A percentile compares a stretch with the other conserved stretches of the same genome.
These are phyloP conservation scores for Beauveria medogensis DNA, from an alignment of 2,329 filamentous ascomycete species.

Conservation along the genomic window DNA sequence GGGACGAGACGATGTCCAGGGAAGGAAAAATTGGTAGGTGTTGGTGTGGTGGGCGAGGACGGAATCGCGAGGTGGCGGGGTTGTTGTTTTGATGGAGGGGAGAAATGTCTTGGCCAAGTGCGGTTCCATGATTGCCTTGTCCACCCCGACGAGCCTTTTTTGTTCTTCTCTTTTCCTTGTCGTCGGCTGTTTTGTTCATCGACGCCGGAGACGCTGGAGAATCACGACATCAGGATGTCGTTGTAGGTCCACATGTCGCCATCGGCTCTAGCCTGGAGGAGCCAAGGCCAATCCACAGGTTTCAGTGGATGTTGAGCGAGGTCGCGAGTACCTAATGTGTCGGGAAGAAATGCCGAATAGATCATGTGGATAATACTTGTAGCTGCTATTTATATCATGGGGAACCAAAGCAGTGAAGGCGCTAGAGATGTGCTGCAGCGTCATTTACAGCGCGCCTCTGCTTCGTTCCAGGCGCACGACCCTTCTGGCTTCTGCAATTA, in stretches of 20 bases:
- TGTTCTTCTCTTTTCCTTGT: not conserved
- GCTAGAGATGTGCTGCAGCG: too few relatives aligned
- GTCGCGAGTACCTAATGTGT: too few relatives aligned
- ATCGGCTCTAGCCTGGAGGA: constrained; percentile 10
- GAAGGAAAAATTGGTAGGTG: not conserved
- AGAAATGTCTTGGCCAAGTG: not conserved
- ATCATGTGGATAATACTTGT: too few relatives aligned
- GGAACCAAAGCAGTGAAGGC: too few relatives aligned
- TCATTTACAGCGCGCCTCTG: too few relatives aligned
- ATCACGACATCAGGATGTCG: constrained; percentile 10
- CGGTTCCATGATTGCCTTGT: not conserved
- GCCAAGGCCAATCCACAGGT: not conserved
- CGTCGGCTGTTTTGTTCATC: not conserved
- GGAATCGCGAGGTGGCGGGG: not conserved
- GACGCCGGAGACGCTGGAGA: not conserved
- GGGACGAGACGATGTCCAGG: not conserved
- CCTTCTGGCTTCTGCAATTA: too few relatives aligned
- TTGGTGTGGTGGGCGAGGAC: not conserved
- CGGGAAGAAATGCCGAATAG: too few relatives aligned
- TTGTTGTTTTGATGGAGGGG: not conserved
- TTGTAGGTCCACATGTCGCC: constrained; percentile 12
- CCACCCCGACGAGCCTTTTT: not conserved
- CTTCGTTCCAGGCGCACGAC: too few relatives aligned
- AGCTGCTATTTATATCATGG: too few relatives aligned
- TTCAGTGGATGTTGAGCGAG: not conserved